A percentile compares a stretch with the other conserved stretches of the same genome.
These are phyloP conservation scores for Colletotrichum magnum DNA, from an alignment of 2,329 filamentous ascomycete genomes.

Conservation along the genomic window DNA sequence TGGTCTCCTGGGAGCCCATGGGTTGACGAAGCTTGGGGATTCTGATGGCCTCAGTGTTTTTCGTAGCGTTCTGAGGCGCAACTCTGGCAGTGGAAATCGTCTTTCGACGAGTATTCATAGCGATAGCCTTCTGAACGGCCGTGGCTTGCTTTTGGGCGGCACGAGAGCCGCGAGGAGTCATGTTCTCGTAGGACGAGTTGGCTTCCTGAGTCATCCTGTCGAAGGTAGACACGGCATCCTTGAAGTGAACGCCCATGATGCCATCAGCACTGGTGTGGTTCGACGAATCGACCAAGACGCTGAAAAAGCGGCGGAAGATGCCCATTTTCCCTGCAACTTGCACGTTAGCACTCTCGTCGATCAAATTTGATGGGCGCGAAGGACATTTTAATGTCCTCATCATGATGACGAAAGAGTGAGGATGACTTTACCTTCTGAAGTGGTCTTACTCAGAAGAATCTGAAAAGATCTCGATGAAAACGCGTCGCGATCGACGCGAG, in stretches of 20 bases:
- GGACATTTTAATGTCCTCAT: too few relatives aligned
- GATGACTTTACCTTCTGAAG: too few relatives aligned
- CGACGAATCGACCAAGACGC: not conserved
- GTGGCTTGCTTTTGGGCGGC: not conserved
- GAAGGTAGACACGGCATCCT: not conserved
- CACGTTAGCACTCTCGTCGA: too few relatives aligned
- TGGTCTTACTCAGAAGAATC: too few relatives aligned
- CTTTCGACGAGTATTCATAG: too few relatives aligned
- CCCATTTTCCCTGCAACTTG: not conserved
- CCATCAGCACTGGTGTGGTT: not conserved
- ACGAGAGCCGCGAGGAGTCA: not conserved
- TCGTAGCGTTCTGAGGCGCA: not conserved
- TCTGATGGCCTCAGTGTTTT: not conserved
- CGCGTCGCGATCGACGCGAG: too few relatives aligned
- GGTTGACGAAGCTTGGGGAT: not conserved
- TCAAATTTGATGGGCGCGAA: too few relatives aligned
- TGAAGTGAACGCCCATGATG: not conserved
- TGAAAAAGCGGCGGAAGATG: conserved; percentile 1
- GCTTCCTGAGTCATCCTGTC: conserved; percentile 1
- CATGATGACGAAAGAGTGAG: too few relatives aligned
- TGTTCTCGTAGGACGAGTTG: not conserved
- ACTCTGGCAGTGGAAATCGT: not conserved
- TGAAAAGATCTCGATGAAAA: too few relatives aligned
- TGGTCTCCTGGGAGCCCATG: not conserved
- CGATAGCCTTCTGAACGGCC: not conserved